Conservation (phyloP, 306 rosid genomes). For the Coriaria nepalensis region DNA sequence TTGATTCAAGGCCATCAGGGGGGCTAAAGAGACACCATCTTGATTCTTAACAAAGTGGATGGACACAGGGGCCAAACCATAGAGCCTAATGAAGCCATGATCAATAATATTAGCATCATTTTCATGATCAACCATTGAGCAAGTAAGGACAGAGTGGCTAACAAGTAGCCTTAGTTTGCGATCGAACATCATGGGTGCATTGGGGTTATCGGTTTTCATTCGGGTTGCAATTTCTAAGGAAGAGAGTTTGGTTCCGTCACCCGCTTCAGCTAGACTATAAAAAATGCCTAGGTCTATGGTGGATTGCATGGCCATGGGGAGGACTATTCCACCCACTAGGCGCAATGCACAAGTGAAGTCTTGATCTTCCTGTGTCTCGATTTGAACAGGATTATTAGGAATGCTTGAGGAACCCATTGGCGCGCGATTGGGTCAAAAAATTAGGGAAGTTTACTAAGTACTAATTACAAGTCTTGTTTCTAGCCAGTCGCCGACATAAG, state of each 20-base stretch:
- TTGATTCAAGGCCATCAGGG: conserved; percentile 11
- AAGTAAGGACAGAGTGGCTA: conserved; percentile 24
- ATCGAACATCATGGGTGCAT: conserved; percentile 34
- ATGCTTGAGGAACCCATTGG: no score
- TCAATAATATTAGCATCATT: neutral
- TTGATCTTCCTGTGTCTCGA: conserved; percentile 31
- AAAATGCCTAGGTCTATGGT: conserved; percentile 39
- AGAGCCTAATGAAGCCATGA: conserved; percentile 13
- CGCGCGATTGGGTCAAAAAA: no score
- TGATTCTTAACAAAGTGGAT: conserved; percentile 20
- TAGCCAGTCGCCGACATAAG: no score
- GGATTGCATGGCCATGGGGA: conserved; percentile 26
- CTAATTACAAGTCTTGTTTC: no score
- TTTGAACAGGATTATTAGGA: no score
- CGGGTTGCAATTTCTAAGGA: conserved; percentile 17
- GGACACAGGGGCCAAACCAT: conserved; percentile 25
- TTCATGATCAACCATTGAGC: conserved; percentile 11
- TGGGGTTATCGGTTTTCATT: conserved; percentile 26
- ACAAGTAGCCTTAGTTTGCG: conserved; percentile 36
- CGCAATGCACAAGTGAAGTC: conserved; percentile 23
- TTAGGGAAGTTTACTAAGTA: no score
- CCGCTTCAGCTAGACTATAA: conserved; percentile 30
- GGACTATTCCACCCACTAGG: conserved; percentile 5
- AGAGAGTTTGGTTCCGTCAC: conserved; percentile 21
- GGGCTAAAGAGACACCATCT: conserved; percentile 33